Evolutionary conservation across 1,139 yeast genomes (phyloP).

Genomic region (Hyphopichia pseudoburtonii): DNA sequence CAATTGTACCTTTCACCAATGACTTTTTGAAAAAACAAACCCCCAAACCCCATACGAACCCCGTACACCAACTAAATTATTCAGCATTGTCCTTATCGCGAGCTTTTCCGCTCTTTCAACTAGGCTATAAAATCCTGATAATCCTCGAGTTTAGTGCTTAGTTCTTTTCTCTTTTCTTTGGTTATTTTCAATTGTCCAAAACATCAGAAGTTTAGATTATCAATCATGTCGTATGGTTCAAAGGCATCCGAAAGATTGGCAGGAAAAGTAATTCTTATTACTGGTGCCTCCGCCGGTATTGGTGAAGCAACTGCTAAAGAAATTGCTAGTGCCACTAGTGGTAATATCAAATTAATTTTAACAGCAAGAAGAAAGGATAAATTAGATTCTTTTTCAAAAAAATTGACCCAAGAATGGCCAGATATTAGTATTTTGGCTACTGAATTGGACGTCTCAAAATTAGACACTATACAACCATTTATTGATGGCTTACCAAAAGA

Average conservation of each 20-base stretch:
- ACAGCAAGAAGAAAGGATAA: constrained; percentile 45
- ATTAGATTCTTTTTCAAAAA: constrained; percentile 27
- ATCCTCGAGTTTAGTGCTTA: neutral
- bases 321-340: constrained; percentile 39
- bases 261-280: constrained; percentile 59
- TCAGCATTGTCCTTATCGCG: too few species aligned
- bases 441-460: constrained; percentile 38
- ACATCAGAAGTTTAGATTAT: neutral
- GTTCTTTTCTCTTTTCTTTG: neutral
- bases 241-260: constrained; percentile 61
- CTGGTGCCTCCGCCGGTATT: constrained; percentile 75
- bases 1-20: too few species aligned
- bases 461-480: constrained; percentile 32
- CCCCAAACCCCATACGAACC: too few species aligned
- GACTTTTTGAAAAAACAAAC: too few species aligned
- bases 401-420: constrained; percentile 25
- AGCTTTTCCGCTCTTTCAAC: too few species aligned
- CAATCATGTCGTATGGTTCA: constrained; percentile 47
- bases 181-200: neutral
- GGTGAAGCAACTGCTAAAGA: constrained; percentile 47
- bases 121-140: too few species aligned
- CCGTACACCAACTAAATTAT: too few species aligned
- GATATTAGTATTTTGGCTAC: constrained; percentile 26
- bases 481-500: constrained; percentile 31
- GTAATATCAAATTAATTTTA: constrained; percentile 37